Percentiles rank a stretch among this genome's conserved stretches.
phyloP scores from a whole-genome alignment of 345 rosid species.

The Salix viminalis region DNA sequence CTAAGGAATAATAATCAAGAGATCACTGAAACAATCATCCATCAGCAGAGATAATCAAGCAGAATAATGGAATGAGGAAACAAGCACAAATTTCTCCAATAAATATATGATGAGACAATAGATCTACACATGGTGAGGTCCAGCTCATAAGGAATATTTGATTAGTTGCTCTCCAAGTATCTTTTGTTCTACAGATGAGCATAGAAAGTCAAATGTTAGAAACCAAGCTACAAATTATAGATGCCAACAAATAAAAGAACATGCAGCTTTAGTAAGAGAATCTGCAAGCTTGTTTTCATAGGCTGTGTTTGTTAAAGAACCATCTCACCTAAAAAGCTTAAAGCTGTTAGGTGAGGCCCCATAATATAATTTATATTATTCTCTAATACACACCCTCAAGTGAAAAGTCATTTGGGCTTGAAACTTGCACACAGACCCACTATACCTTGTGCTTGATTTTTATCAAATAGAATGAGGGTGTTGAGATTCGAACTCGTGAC shows the following conservation, averaged over 20 bases:
- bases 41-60: neutral
- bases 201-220: neutral
- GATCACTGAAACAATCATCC: neutral
- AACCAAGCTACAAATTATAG: neutral
- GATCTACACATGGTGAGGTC: neutral
- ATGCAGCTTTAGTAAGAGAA: slow-evolving; percentile 85
- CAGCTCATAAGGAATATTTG: neutral
- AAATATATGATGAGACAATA: neutral
- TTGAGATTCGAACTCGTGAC: too few species aligned
- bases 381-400: too few species aligned
- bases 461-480: too few species aligned
- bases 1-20: neutral
- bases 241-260: slow-evolving; percentile 10
- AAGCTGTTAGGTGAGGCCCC: too few species aligned
- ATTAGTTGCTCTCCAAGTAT: neutral
- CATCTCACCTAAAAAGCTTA: too few species aligned
- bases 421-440: too few species aligned
- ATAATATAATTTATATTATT: too few species aligned
- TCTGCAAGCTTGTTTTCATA: slow-evolving; percentile 86
- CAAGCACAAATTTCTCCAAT: neutral
- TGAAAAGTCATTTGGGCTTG: too few species aligned
- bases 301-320: slow-evolving; percentile 36
- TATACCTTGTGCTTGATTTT: too few species aligned
- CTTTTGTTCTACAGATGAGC: neutral
- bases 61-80: neutral